phyloP scores from a whole-genome alignment of 768 basidiomycete genomes.

The Imleria badia region DNA sequence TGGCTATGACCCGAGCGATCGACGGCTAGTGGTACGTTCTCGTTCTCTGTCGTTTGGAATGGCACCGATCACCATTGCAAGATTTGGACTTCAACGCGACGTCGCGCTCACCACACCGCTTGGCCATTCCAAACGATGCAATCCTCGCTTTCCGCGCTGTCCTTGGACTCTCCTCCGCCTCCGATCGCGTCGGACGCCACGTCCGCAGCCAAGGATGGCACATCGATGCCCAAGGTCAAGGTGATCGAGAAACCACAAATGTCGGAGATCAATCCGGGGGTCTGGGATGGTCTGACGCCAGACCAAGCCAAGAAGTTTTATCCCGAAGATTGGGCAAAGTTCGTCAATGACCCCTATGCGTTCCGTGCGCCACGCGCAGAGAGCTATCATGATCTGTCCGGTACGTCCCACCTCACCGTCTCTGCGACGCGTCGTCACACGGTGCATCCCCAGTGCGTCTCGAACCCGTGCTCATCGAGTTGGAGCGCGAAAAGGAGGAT shows the following conservation, averaged over 20 bases:
- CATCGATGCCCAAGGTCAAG: slow-evolving; percentile 54
- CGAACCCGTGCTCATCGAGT: slow-evolving; percentile 90
- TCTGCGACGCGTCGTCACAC: background rate
- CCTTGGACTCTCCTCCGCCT: slow-evolving; percentile 5
- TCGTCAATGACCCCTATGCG: slow-evolving; percentile 89
- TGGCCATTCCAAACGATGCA: slow-evolving; percentile 78
- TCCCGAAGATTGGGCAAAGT: slow-evolving; percentile 92
- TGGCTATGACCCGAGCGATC: slow-evolving; percentile 58
- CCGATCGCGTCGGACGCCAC: background rate
- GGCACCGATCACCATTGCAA: slow-evolving; percentile 29
- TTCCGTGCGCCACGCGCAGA: slow-evolving; percentile 93
- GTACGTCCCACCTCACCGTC: slow-evolving; percentile 38
- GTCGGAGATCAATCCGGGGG: slow-evolving; percentile 96
- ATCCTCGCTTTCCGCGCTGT: slow-evolving; percentile 11
- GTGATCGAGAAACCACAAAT: slow-evolving; percentile 96
- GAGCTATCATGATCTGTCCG: slow-evolving; percentile 93
- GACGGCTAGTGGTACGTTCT: slow-evolving; percentile 61
- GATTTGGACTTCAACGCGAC: slow-evolving; percentile 97
- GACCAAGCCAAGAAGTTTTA: slow-evolving; percentile 89
- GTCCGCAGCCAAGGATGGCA: slow-evolving; percentile 2
- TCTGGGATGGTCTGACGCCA: slow-evolving; percentile 94
- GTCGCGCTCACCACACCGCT: slow-evolving; percentile 91
- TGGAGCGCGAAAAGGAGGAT: slow-evolving; percentile 93
- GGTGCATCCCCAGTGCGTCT: slow-evolving; percentile 65
- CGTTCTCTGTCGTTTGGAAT: background rate